Conservation (phyloP, 179 eudicot species). For the Actinidia chinensis region DNA sequence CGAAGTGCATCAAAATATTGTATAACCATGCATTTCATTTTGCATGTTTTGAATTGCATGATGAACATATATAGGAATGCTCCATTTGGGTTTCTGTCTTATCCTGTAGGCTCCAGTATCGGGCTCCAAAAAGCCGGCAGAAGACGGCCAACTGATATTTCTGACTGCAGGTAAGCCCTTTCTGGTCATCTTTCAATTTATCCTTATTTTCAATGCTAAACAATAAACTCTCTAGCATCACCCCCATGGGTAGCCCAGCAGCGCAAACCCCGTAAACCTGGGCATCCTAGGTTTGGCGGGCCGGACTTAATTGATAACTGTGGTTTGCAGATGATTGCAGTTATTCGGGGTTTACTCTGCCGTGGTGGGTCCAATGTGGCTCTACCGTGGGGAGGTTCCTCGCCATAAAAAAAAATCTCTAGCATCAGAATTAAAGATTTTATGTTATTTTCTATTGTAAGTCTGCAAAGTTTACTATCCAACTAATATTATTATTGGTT, state of each 20-base stretch:
- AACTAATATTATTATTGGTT: background rate
- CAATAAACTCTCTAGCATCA: background rate
- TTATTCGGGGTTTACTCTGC: no score
- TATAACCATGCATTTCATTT: background rate
- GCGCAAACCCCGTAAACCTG: no score
- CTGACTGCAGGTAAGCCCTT: slow-evolving; percentile 67
- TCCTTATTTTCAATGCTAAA: background rate
- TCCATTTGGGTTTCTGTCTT: background rate
- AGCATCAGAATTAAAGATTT: no score
- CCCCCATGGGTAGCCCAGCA: no score
- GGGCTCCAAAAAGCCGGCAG: slow-evolving; percentile 96
- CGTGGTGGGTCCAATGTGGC: no score
- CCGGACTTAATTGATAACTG: no score
- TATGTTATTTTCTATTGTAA: no score
- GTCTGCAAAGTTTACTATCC: background rate
- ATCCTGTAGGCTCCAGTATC: slow-evolving; percentile 86
- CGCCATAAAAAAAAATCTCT: no score
- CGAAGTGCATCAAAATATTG: background rate
- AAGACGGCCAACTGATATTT: slow-evolving; percentile 89
- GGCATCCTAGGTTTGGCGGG: no score
- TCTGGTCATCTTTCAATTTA: background rate
- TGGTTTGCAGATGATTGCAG: no score
- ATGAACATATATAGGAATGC: background rate
- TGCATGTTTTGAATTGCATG: slow-evolving; percentile 5
- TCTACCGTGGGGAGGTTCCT: no score